phyloP scores from a whole-genome alignment of 139 green algal genomes.

The Chlorella vulgaris region DNA sequence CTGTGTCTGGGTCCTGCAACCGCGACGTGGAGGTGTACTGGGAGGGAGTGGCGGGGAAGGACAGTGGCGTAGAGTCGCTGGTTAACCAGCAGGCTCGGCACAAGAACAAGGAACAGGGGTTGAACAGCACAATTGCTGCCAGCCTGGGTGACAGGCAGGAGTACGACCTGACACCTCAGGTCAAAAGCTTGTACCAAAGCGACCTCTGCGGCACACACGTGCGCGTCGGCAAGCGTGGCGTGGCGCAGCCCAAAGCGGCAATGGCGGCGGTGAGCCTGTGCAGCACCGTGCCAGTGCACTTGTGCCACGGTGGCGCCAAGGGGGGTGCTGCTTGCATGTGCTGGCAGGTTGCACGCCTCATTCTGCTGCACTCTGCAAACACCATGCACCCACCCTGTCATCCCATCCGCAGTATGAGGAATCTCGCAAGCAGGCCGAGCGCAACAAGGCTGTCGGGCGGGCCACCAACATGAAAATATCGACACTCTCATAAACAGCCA shows the following conservation, averaged over 20 bases:
- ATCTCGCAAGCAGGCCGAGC: conserved; percentile 12
- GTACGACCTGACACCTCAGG: neutral
- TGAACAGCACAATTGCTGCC: neutral
- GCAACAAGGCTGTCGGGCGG: conserved; percentile 19
- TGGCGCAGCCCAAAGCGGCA: neutral
- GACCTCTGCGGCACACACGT: conserved; percentile 18
- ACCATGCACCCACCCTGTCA: neutral
- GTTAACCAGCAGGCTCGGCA: neutral
- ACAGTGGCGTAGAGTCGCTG: neutral
- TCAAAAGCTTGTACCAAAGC: neutral
- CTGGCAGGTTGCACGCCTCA: neutral
- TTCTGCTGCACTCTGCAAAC: neutral
- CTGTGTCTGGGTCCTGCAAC: conserved; percentile 8
- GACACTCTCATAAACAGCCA: neutral
- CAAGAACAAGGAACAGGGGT: conserved; percentile 9
- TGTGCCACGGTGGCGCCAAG: neutral
- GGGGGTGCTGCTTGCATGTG: neutral
- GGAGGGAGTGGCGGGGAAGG: neutral
- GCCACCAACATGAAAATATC: conserved; percentile 13
- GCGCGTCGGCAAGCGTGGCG: conserved; percentile 24
- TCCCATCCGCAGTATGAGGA: conserved; percentile 36
- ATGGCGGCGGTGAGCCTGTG: conserved; percentile 18
- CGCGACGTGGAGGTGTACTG: conserved; percentile 25
- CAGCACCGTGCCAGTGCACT: neutral
- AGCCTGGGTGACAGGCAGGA: conserved; percentile 10